A percentile compares a stretch with the other conserved stretches of the same genome.
These are phyloP conservation scores for Rhizophlyctis rosea DNA, from an alignment of 192 early-diverging fungal species.

Conservation along the genomic window DNA sequence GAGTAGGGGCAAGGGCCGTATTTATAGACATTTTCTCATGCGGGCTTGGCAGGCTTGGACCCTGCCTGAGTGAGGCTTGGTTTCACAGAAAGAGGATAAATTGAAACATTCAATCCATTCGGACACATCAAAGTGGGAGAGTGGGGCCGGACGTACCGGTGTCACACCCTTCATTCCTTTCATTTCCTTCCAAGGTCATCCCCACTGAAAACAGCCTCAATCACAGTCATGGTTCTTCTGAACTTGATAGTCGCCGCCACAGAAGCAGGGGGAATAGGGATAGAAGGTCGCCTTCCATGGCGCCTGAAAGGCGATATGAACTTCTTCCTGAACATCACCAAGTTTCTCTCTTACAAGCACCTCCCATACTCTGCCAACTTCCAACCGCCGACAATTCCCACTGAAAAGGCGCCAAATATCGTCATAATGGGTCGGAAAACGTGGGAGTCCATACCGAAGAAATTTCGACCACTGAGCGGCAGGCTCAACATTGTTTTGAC, in stretches of 20 bases:
- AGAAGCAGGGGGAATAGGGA: slow-evolving; percentile 73
- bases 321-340: slow-evolving; percentile 75
- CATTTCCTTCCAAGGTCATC: no score
- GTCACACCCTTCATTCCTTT: no score
- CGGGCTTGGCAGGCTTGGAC: no score
- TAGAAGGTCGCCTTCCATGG: slow-evolving; percentile 75
- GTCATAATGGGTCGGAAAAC: slow-evolving; percentile 92
- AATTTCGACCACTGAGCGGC: slow-evolving; percentile 71
- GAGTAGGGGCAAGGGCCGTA: no score
- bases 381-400: neutral
- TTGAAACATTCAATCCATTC: no score
- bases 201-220: no score
- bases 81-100: no score
- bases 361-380: neutral
- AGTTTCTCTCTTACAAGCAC: slow-evolving; percentile 11
- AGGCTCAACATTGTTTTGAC: slow-evolving; percentile 88
- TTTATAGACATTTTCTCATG: no score
- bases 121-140: no score
- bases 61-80: no score
- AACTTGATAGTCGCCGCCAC: slow-evolving; percentile 76
- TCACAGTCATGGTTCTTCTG: slow-evolving; percentile 28
- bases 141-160: no score
- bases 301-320: slow-evolving; percentile 79
- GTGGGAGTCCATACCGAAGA: slow-evolving; percentile 88
- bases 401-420: slow-evolving; percentile 52